Percentiles rank a stretch among this genome's conserved stretches.
phyloP scores from a whole-genome alignment of 208 protist species.

The Acanthamoeba quina region DNA sequence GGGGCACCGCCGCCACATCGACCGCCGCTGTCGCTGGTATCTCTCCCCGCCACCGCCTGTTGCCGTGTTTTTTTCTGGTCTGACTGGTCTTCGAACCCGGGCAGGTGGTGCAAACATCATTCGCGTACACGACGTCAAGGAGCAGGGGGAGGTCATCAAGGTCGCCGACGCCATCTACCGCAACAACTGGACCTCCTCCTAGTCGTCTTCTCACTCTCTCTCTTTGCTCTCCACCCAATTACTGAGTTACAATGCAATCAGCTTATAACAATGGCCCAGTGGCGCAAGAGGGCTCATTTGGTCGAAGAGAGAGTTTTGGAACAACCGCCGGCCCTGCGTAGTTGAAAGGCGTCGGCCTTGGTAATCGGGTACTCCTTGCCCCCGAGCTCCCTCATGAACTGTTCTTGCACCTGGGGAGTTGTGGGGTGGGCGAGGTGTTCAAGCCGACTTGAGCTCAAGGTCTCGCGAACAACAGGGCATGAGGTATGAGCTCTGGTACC shows the following conservation, averaged over 20 bases:
- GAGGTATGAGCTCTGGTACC: neutral
- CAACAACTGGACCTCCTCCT: conserved; percentile 52
- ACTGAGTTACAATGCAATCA: no score
- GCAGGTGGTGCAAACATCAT: conserved; percentile 79
- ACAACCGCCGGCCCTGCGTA: neutral
- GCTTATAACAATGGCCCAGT: no score
- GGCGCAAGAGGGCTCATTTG: neutral
- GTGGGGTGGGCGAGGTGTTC: neutral
- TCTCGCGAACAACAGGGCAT: neutral
- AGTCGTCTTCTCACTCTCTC: neutral
- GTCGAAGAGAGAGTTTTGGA: neutral
- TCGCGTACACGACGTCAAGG: conserved; percentile 82
- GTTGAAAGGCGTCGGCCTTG: neutral
- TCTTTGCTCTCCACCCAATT: neutral
- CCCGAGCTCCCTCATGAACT: neutral
- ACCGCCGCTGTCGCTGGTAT: conserved; percentile 60
- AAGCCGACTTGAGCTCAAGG: no score
- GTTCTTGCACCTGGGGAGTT: neutral
- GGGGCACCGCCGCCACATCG: conserved; percentile 80
- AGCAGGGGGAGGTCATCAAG: conserved; percentile 80
- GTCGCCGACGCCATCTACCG: conserved; percentile 84
- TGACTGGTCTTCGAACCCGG: neutral
- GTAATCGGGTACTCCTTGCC: conserved; percentile 8
- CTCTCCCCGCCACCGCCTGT: neutral
- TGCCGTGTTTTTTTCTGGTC: neutral